Evolutionary conservation across 768 basidiomycete species (phyloP).

Genomic region (Termitomyces sp.): DNA sequence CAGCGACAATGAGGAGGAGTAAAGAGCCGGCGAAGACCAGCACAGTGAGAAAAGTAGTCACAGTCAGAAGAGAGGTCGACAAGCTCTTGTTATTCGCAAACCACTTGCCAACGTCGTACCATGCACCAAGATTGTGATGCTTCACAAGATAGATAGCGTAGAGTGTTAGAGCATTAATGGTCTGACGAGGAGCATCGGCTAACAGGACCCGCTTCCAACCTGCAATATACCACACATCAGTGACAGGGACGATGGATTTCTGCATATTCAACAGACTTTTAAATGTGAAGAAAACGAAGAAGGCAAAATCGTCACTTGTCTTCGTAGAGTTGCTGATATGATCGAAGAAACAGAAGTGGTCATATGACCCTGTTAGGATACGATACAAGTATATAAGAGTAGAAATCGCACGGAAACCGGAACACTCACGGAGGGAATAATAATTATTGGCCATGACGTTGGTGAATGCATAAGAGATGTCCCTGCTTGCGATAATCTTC

Average conservation of each 20-base stretch:
- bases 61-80: slow-evolving; percentile 78
- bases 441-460: slow-evolving; percentile 97
- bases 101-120: slow-evolving; percentile 74
- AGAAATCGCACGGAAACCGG: background rate
- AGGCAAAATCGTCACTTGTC: slow-evolving; percentile 95
- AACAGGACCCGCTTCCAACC: slow-evolving; percentile 86
- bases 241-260: background rate
- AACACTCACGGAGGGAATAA: slow-evolving; percentile 83
- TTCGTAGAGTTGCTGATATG: slow-evolving; percentile 96
- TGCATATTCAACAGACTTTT: slow-evolving; percentile 61
- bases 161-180: slow-evolving; percentile 95
- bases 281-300: slow-evolving; percentile 99
- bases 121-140: slow-evolving; percentile 35
- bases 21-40: slow-evolving; percentile 82
- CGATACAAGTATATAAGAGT: slow-evolving; percentile 6
- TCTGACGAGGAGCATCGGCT: slow-evolving; percentile 95
- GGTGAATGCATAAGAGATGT: slow-evolving; percentile 97
- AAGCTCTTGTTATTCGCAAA: slow-evolving; percentile 63
- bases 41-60: slow-evolving; percentile 89
- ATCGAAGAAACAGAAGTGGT: slow-evolving; percentile 97
- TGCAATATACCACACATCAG: slow-evolving; percentile 18
- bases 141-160: slow-evolving; percentile 73
- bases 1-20: slow-evolving; percentile 77
- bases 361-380: slow-evolving; percentile 68
- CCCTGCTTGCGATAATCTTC: slow-evolving; percentile 90